A percentile compares a stretch with the other conserved stretches of the same genome.
Conservation (phyloP, 805 yeast genomes). For the Cyberlindnera lachancei region DNA sequence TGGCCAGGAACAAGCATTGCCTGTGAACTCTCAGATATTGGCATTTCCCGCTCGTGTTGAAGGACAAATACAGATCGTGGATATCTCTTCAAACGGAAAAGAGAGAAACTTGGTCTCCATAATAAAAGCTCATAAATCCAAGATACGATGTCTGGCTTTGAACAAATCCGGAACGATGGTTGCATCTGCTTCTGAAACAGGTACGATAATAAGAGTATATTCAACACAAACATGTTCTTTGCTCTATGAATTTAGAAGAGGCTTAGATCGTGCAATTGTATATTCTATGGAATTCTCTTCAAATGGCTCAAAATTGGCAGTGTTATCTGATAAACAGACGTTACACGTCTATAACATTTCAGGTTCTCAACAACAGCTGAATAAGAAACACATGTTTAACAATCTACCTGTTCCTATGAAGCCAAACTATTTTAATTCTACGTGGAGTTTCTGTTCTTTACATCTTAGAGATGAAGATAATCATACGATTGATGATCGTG, state of each 20-base stretch:
- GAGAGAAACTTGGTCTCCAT: slow-evolving; percentile 59
- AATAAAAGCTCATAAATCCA: slow-evolving; percentile 69
- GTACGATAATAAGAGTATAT: slow-evolving; percentile 72
- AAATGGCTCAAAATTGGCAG: slow-evolving; percentile 68
- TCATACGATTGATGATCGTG: slow-evolving; percentile 29
- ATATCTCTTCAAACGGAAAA: slow-evolving; percentile 57
- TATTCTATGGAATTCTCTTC: slow-evolving; percentile 82
- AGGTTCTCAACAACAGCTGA: slow-evolving; percentile 26
- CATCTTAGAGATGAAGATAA: slow-evolving; percentile 34
- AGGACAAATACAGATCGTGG: slow-evolving; percentile 79
- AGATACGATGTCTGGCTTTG: slow-evolving; percentile 54
- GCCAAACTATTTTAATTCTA: slow-evolving; percentile 70
- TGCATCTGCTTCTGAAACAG: slow-evolving; percentile 78
- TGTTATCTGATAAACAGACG: slow-evolving; percentile 83
- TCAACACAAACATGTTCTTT: slow-evolving; percentile 61
- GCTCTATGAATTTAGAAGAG: slow-evolving; percentile 82
- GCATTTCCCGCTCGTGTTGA: slow-evolving; percentile 71
- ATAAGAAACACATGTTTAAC: slow-evolving; percentile 60
- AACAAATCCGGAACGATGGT: slow-evolving; percentile 58
- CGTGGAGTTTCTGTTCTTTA: slow-evolving; percentile 81
- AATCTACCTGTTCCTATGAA: slow-evolving; percentile 49
- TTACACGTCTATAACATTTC: slow-evolving; percentile 70
- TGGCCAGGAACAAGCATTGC: slow-evolving; percentile 15
- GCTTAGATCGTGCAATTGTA: slow-evolving; percentile 76
- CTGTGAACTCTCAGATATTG: slow-evolving; percentile 35